Percentiles rank a stretch among this genome's conserved stretches.
Evolutionary conservation across 495 filamentous ascomycete species (phyloP).

Genomic region (Xylaria sp.): DNA sequence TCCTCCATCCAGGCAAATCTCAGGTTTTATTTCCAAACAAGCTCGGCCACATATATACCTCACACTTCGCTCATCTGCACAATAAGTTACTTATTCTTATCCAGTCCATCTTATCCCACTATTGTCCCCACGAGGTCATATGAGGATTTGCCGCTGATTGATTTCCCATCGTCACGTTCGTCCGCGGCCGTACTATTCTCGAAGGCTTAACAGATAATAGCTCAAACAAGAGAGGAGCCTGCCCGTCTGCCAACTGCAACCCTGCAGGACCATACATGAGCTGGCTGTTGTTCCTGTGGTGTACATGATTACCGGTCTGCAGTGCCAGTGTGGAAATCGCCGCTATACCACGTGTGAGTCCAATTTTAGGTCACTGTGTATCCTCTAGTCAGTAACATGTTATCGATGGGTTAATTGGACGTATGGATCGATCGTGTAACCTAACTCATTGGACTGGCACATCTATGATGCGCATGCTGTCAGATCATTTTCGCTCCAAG

Average conservation of each 20-base stretch:
- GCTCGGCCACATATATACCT: neutral
- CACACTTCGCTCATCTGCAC: neutral
- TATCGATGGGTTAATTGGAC: neutral
- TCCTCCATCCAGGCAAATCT: neutral
- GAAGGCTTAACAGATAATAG: neutral
- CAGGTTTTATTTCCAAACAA: neutral
- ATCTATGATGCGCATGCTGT: neutral
- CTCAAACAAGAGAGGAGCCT: neutral
- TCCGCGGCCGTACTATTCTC: neutral
- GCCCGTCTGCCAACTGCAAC: neutral
- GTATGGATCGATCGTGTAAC: neutral
- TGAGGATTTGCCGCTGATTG: neutral
- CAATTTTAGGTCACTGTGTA: neutral
- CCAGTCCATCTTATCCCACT: neutral
- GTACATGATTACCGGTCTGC: neutral
- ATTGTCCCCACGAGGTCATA: neutral
- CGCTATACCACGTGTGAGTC: neutral
- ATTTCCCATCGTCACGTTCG: neutral
- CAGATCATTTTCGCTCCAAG: neutral
- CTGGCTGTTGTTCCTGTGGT: neutral
- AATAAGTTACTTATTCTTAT: neutral
- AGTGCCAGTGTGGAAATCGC: neutral
- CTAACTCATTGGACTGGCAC: neutral
- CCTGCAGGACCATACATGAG: neutral
- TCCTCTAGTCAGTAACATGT: neutral